Evolutionary conservation across 1,139 yeast species (phyloP).

Genomic region (Yamadazyma songkhlaensis): DNA sequence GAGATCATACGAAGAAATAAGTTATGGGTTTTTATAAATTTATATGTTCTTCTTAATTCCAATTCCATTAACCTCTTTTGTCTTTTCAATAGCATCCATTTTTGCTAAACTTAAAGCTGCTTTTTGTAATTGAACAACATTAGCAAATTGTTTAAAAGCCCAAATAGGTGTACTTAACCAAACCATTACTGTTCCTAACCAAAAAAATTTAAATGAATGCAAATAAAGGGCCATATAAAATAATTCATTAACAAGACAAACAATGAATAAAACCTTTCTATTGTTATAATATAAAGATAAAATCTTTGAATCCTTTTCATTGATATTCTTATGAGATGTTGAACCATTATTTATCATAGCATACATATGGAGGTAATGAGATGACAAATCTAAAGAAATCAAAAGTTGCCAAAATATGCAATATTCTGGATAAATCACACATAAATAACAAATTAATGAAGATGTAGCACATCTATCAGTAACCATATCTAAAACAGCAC

Average conservation of each 20-base stretch:
- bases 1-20: slow-evolving; percentile 30
- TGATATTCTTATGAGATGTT: slow-evolving; percentile 80
- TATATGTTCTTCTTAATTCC: neutral
- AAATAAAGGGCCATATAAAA: slow-evolving; percentile 89
- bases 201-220: slow-evolving; percentile 60
- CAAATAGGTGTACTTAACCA: slow-evolving; percentile 78
- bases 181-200: slow-evolving; percentile 67
- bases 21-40: slow-evolving; percentile 18
- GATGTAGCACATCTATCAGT: slow-evolving; percentile 97
- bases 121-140: slow-evolving; percentile 80
- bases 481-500: slow-evolving; percentile 98
- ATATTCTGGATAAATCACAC: slow-evolving; percentile 71
- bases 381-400: slow-evolving; percentile 85
- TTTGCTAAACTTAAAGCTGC: slow-evolving; percentile 84
- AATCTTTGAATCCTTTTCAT: slow-evolving; percentile 65
- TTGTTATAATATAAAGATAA: slow-evolving; percentile 85
- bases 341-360: slow-evolving; percentile 84
- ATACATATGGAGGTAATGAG: slow-evolving; percentile 98
- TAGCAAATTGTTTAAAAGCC: slow-evolving; percentile 87
- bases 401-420: slow-evolving; percentile 77
- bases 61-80: slow-evolving; percentile 12
- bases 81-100: slow-evolving; percentile 66
- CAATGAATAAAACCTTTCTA: slow-evolving; percentile 75
- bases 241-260: slow-evolving; percentile 90
- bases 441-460: slow-evolving; percentile 79